Conservation (phyloP, 1,284 basidiomycete species). For the Austroboletus niveus region DNA sequence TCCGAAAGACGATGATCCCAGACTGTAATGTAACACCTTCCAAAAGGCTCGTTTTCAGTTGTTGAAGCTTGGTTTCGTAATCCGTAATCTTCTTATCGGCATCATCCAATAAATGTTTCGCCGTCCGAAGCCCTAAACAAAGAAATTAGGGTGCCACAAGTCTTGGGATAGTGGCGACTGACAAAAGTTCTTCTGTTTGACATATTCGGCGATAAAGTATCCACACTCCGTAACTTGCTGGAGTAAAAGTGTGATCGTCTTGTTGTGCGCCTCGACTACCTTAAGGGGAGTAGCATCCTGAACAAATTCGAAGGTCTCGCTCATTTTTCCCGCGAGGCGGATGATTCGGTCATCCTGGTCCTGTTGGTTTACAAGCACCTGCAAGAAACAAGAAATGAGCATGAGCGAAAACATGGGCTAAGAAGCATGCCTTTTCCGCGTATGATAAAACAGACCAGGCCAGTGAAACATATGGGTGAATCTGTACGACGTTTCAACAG, state of each 20-base stretch:
- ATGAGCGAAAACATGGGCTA: too few relatives aligned
- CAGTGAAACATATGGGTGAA: too few relatives aligned
- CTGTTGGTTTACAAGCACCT: not conserved
- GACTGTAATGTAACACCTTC: too few relatives aligned
- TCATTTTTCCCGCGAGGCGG: not conserved
- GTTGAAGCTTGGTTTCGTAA: too few relatives aligned
- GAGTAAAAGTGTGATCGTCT: not conserved
- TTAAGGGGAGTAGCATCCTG: not conserved
- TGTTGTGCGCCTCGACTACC: not conserved
- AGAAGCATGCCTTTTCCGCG: too few relatives aligned
- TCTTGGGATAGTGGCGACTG: not conserved
- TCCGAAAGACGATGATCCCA: too few relatives aligned
- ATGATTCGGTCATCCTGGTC: not conserved
- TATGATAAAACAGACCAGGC: too few relatives aligned
- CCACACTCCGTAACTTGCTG: constrained; percentile 6
- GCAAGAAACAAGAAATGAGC: not conserved
- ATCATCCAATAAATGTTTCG: too few relatives aligned
- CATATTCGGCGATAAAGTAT: constrained; percentile 2
- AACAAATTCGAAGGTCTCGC: not conserved
- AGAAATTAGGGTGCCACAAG: not conserved
- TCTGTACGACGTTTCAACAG: too few relatives aligned
- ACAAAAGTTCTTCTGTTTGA: constrained; percentile 2
- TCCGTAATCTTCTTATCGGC: too few relatives aligned
- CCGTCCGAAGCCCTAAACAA: not conserved
- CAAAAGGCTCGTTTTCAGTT: not conserved